Conservation (phyloP, 1,139 yeast genomes). For the Sugiyamaella sp. region DNA sequence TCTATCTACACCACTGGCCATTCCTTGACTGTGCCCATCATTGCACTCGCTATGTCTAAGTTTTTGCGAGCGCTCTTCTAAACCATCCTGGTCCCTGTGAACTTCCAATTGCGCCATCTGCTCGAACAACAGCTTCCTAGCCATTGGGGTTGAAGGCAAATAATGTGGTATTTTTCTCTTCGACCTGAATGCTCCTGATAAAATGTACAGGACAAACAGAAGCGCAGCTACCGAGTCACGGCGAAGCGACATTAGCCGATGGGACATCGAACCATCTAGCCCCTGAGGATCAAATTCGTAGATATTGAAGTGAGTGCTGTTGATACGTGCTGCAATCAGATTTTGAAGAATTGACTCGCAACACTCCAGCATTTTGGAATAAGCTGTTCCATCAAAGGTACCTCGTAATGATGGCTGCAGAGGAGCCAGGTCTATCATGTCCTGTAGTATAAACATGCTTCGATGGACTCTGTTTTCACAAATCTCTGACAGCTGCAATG, state of each 20-base stretch:
- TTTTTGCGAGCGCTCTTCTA: neutral
- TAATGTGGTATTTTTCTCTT: slow-evolving; percentile 47
- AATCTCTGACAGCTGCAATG: slow-evolving; percentile 49
- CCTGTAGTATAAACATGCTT: slow-evolving; percentile 46
- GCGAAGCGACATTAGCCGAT: slow-evolving; percentile 47
- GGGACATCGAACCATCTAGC: slow-evolving; percentile 37
- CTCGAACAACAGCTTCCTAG: slow-evolving; percentile 50
- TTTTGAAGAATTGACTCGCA: slow-evolving; percentile 49
- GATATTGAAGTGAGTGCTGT: slow-evolving; percentile 51
- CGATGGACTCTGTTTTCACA: slow-evolving; percentile 54
- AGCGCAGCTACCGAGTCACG: slow-evolving; percentile 54
- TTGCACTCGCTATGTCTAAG: neutral
- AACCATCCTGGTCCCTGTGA: slow-evolving; percentile 21
- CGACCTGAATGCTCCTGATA: slow-evolving; percentile 49
- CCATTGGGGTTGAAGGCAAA: slow-evolving; percentile 49
- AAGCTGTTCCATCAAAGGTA: slow-evolving; percentile 34
- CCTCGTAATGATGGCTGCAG: slow-evolving; percentile 45
- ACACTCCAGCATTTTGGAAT: slow-evolving; percentile 41
- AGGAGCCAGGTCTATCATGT: slow-evolving; percentile 44
- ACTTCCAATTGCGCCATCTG: slow-evolving; percentile 43
- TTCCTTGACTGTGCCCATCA: neutral
- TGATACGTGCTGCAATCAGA: slow-evolving; percentile 52
- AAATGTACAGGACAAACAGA: slow-evolving; percentile 47
- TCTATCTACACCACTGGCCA: no score
- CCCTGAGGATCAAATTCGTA: slow-evolving; percentile 49